Conservation (phyloP, 345 rosid genomes). For the Eucalyptus camaldulensis region DNA sequence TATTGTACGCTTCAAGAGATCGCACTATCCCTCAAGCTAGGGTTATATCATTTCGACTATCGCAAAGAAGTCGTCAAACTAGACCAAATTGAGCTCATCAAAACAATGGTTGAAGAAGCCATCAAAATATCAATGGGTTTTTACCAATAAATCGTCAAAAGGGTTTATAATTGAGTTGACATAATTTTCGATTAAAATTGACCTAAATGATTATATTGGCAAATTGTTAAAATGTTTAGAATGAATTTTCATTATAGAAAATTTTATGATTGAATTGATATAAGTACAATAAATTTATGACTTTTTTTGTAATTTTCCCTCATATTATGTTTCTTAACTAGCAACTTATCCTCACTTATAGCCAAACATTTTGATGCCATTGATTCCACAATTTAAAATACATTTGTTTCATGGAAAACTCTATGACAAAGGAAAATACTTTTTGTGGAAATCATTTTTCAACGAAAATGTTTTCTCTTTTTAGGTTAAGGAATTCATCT, state of each 20-base stretch:
- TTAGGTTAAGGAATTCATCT: not conserved
- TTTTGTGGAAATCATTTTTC: not conserved
- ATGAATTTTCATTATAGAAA: accelerated
- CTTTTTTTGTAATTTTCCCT: not conserved
- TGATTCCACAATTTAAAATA: not conserved
- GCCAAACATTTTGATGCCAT: not conserved
- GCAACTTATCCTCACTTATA: not conserved
- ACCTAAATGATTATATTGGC: accelerated
- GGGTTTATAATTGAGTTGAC: accelerated
- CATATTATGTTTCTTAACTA: not conserved
- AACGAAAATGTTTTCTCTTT: not conserved
- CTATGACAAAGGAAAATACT: not conserved
- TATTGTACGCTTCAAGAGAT: accelerated
- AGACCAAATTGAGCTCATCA: too few relatives aligned
- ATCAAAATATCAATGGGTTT: too few relatives aligned
- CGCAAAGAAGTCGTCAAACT: too few relatives aligned
- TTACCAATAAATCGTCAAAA: accelerated
- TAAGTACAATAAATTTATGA: accelerated
- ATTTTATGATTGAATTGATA: accelerated
- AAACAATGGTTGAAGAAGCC: too few relatives aligned
- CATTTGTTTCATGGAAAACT: accelerated
- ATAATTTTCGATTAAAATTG: too few relatives aligned
- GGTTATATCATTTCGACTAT: too few relatives aligned
- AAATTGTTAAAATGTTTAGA: too few relatives aligned
- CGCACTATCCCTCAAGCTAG: too few relatives aligned